A percentile compares a stretch with the other conserved stretches of the same genome.
Evolutionary conservation across 768 basidiomycete species (phyloP).

Genomic region (Holtermanniella nyarrowii): DNA sequence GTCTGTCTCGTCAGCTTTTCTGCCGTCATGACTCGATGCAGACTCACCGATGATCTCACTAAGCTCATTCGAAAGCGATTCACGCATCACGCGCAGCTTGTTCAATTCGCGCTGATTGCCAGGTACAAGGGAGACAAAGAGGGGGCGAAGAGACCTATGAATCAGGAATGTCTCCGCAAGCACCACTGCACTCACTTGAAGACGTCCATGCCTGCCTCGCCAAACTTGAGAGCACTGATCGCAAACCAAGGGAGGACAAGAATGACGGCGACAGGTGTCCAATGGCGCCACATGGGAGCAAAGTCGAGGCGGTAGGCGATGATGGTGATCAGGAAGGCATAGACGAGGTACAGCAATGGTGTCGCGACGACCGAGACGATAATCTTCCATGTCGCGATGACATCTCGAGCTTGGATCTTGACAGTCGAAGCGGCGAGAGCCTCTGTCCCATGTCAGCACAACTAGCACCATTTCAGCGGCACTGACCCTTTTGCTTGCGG

Average conservation of each 20-base stretch:
- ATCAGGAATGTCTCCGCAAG: not conserved
- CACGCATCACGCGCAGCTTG: conserved; percentile 61
- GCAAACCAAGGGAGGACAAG: conserved; percentile 74
- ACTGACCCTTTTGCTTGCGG: conserved; percentile 73
- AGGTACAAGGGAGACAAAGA: conserved; percentile 76
- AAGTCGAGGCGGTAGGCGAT: conserved; percentile 59
- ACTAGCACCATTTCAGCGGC: not conserved
- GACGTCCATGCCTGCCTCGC: conserved; percentile 95
- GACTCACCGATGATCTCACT: conserved; percentile 46
- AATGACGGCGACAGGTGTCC: conserved; percentile 68
- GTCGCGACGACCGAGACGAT: conserved; percentile 84
- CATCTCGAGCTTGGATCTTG: conserved; percentile 90
- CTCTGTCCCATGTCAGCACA: conserved; percentile 47
- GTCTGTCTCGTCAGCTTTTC: conserved; percentile 60
- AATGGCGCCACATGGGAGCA: conserved; percentile 55
- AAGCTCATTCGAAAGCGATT: conserved; percentile 70
- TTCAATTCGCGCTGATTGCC: conserved; percentile 75
- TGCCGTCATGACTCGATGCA: not conserved
- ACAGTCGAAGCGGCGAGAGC: conserved; percentile 90
- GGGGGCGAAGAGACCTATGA: conserved; percentile 72
- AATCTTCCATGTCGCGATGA: conserved; percentile 96
- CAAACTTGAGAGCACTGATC: conserved; percentile 88
- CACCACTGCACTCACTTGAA: conserved; percentile 59
- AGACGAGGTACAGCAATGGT: conserved; percentile 72
- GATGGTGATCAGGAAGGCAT: conserved; percentile 66